Evolutionary conservation across 805 yeast genomes (phyloP), one percentile per base, ranked within the genome.

Genomic region (Starmerella davenportii): DNA sequence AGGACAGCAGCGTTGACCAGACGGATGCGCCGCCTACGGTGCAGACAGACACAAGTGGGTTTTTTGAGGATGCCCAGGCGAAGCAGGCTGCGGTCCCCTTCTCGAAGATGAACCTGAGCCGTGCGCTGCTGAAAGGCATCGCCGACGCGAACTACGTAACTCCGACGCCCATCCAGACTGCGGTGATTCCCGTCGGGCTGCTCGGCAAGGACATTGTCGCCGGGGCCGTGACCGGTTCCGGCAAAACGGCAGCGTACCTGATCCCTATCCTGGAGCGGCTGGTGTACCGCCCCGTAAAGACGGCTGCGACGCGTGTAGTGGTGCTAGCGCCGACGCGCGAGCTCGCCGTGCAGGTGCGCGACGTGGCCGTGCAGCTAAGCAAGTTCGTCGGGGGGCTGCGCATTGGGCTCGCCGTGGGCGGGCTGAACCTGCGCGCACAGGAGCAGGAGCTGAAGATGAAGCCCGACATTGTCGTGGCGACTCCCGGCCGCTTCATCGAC

Each of bases 221-320:
- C 15, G 96, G 96, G 65, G 99, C 99, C 27, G 94, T 81, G 19
- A 90, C 99, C 4, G 99, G 99, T 64, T 87, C 96, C 17, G 99
- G 99, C 70, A 90, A 90, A 58, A 90, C 99, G 19, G 98, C 95
- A 2, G 99, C 99, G 1, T 90, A 82, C 56, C 76, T 90, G 77
- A 79, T 90, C 39, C 98, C 98, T 13, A 81, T 85, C 34, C 72
- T 90, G 43, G 98, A 90, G 61, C 74, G 99, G 61, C 65, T 90
- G 27, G 61, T 90, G 23, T 87, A 76, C 61, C 80, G 90, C 51
- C 95, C 96, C 11, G 68, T 80, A 38, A 79, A 79, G 52, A 62
- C 79, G 4, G 77, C 95, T 1, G 70, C 92, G 1, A 85, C 96
- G 2, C 70, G 95, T 56, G 98, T 90, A 16, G 69, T 90, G 31